phyloP scores from a whole-genome alignment of 257 asterid genomes.

The Craterostigma plantagineum region DNA sequence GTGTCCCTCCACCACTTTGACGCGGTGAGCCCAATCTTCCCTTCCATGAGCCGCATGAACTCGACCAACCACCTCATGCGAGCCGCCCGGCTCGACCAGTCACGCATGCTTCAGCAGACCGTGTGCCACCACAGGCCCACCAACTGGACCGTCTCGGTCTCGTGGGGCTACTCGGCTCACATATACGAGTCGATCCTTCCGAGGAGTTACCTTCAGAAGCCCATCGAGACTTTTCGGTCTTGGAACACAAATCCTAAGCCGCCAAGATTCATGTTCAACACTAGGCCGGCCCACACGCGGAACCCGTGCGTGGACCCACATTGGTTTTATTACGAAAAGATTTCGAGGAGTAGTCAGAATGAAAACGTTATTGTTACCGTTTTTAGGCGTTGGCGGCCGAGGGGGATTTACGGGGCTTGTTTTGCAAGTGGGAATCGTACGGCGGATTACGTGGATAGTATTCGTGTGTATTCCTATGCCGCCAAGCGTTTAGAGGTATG shows the following conservation, averaged over 20 bases:
- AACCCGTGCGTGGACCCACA: conserved; percentile 42
- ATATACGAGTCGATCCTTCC: conserved; percentile 39
- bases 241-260: conserved; percentile 16
- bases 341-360: not conserved
- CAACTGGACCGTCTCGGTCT: conserved; percentile 54
- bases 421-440: conserved; percentile 8
- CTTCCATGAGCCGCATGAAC: conserved; percentile 23
- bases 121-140: conserved; percentile 33
- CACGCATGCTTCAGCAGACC: conserved; percentile 59
- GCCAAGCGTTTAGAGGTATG: conserved; percentile 26
- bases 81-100: conserved; percentile 42
- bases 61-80: conserved; percentile 54
- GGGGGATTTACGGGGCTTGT: conserved; percentile 21
- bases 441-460: conserved; percentile 19
- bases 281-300: conserved; percentile 22
- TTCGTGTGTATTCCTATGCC: conserved; percentile 30
- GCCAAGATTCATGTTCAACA: conserved; percentile 48
- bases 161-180: conserved; percentile 73
- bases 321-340: conserved; percentile 29
- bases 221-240: conserved; percentile 37
- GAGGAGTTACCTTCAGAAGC: conserved; percentile 30
- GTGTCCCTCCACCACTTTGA: conserved; percentile 74
- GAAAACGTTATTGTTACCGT: conserved; percentile 14
- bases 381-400: conserved; percentile 15
- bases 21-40: conserved; percentile 40